Evolutionary conservation across 768 basidiomycete species (phyloP).

Genomic region (Lactarius evosmus): DNA sequence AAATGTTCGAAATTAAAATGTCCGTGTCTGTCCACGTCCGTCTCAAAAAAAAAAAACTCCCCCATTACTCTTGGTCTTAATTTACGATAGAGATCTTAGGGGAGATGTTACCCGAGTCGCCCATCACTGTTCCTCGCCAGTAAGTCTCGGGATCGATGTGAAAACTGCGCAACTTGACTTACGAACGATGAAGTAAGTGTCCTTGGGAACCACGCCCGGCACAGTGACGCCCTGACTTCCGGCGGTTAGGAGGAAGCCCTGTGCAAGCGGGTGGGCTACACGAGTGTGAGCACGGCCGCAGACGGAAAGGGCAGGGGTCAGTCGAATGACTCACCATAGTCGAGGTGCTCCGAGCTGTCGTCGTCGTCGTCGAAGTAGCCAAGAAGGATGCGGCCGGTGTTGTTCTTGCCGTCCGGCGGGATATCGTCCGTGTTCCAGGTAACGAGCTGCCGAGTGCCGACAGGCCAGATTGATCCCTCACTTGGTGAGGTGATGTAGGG

Average conservation of each 20-base stretch:
- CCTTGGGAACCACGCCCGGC: neutral
- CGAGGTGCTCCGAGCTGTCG: conserved; percentile 12
- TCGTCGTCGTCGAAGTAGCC: neutral
- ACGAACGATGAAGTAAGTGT: conserved; percentile 16
- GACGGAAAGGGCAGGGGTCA: neutral
- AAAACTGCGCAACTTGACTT: neutral
- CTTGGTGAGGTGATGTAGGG: neutral
- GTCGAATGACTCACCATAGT: conserved; percentile 5
- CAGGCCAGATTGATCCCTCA: neutral
- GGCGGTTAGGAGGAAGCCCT: neutral
- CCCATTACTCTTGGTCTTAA: neutral
- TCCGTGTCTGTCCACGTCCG: conserved; percentile 7
- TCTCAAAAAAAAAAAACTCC: neutral
- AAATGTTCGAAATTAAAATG: conserved; percentile 5
- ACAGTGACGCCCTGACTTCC: neutral
- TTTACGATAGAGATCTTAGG: conserved; percentile 32
- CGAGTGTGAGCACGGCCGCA: neutral
- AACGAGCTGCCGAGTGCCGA: conserved; percentile 6
- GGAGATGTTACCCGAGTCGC: conserved; percentile 44
- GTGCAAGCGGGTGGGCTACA: conserved; percentile 5
- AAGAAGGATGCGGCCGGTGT: conserved; percentile 11
- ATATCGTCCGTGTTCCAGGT: conserved; percentile 7
- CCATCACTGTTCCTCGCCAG: conserved; percentile 38
- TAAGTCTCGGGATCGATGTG: neutral
- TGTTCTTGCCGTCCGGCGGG: neutral